Evolutionary conservation across 169 alveolate genomes (phyloP).

Genomic region (Eimeria zaria): DNA sequence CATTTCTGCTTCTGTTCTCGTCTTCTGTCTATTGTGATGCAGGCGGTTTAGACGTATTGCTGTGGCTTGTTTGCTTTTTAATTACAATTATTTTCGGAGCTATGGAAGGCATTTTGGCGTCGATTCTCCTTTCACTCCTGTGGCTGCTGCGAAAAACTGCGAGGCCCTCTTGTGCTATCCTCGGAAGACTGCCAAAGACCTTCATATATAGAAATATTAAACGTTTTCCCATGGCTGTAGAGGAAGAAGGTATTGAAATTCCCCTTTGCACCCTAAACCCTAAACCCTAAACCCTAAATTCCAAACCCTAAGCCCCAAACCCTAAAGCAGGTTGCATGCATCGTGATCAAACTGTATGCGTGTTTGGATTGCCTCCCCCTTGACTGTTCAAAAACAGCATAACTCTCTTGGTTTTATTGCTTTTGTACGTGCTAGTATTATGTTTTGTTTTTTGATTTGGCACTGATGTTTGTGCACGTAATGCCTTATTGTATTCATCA

Average conservation of each 20-base stretch:
- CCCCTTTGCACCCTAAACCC: not conserved
- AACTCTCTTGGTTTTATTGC: not conserved
- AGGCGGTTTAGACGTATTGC: conserved; percentile 84
- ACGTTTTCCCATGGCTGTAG: conserved; percentile 85
- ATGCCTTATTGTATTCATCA: not conserved
- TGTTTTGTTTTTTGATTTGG: not conserved
- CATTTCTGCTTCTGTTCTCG: not conserved
- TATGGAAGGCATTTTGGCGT: conserved; percentile 86
- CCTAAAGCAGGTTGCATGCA: not conserved
- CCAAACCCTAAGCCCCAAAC: not conserved
- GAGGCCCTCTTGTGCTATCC: conserved; percentile 76
- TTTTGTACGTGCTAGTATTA: not conserved
- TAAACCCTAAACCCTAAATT: not conserved
- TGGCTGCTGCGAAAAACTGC: conserved; percentile 85
- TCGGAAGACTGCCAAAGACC: conserved; percentile 85
- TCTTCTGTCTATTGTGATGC: not conserved
- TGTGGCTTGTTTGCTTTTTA: conserved; percentile 85
- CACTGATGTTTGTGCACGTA: conserved; percentile 1
- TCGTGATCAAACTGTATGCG: not conserved
- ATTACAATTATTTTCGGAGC: conserved; percentile 85
- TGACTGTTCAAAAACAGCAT: not conserved
- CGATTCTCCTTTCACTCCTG: conserved; percentile 85
- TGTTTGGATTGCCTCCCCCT: not conserved
- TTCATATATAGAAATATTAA: conserved; percentile 82
- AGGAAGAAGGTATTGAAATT: conserved; percentile 75